phyloP scores from a whole-genome alignment of 1,139 yeast species.

The Petasospora fabianii region DNA sequence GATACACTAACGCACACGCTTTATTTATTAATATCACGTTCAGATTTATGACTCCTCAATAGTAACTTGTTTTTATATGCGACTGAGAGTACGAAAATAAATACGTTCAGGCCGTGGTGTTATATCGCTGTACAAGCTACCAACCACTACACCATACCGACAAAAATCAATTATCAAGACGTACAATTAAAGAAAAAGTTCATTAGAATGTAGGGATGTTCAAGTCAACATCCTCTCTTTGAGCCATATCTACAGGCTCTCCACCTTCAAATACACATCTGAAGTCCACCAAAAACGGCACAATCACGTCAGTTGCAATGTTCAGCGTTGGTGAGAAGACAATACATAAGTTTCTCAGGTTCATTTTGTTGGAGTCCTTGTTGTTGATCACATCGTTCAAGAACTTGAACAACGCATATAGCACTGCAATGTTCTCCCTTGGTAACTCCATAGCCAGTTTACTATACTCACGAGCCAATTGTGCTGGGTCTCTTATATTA shows the following conservation, averaged over 20 bases:
- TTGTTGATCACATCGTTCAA: conserved; percentile 63
- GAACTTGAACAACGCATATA: conserved; percentile 64
- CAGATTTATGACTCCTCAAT: too few relatives aligned
- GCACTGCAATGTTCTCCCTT: conserved; percentile 52
- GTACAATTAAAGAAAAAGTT: too few relatives aligned
- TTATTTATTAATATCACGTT: too few relatives aligned
- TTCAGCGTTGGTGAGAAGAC: conserved; percentile 85
- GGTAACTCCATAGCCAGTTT: conserved; percentile 38
- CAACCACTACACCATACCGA: background rate
- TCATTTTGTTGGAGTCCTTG: conserved; percentile 76
- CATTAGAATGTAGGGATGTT: conserved; percentile 33
- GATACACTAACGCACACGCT: too few relatives aligned
- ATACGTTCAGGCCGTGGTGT: too few relatives aligned
- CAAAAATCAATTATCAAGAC: too few relatives aligned
- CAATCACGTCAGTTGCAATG: conserved; percentile 62
- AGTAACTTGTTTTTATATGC: too few relatives aligned
- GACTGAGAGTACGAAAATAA: too few relatives aligned
- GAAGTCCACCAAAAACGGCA: conserved; percentile 61
- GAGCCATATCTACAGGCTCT: conserved; percentile 33
- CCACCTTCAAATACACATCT: conserved; percentile 58
- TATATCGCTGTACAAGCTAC: background rate
- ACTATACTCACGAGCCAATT: conserved; percentile 31
- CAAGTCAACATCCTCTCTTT: conserved; percentile 33
- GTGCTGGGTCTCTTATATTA: conserved; percentile 29
- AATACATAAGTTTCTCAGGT: conserved; percentile 69